Evolutionary conservation across 495 filamentous ascomycete genomes (phyloP).

Genomic region (Daldinia vernicosa): DNA sequence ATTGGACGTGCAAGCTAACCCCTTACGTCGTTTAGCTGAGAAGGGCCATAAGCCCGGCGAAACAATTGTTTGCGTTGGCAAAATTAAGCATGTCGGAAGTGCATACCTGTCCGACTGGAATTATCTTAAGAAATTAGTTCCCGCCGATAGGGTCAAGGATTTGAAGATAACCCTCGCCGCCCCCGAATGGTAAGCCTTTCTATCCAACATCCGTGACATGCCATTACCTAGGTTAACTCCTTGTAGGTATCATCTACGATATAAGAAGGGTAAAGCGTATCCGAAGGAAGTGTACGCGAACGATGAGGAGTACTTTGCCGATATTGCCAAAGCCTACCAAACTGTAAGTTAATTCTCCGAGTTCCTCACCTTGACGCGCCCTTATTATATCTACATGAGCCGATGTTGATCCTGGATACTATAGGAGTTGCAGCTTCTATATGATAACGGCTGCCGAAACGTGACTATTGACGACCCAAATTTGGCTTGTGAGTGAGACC

Average conservation of each 20-base stretch:
- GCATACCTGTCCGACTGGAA: constrained; percentile 72
- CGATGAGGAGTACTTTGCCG: constrained; percentile 71
- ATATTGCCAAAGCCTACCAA: constrained; percentile 71
- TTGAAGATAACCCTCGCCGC: constrained; percentile 71
- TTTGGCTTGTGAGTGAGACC: constrained; percentile 64
- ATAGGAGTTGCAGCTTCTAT: constrained; percentile 68
- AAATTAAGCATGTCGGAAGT: constrained; percentile 72
- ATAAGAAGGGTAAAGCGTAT: constrained; percentile 69
- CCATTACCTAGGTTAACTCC: constrained; percentile 48
- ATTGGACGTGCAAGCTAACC: constrained; percentile 19
- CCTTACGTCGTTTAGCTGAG: constrained; percentile 52
- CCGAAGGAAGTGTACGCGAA: constrained; percentile 66
- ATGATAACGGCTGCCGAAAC: constrained; percentile 71
- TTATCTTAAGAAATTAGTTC: constrained; percentile 66
- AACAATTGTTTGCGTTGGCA: constrained; percentile 71
- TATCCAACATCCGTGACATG: not conserved
- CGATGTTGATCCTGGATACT: constrained; percentile 20
- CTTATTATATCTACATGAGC: not conserved
- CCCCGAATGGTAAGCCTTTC: constrained; percentile 62
- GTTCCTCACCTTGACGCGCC: not conserved
- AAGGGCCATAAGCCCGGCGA: constrained; percentile 72
- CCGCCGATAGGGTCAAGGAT: constrained; percentile 63
- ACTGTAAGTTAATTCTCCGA: constrained; percentile 23
- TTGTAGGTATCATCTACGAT: constrained; percentile 64
- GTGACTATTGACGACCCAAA: constrained; percentile 74